These are phyloP conservation scores for Colletotrichum sp. DNA, from an alignment of 2,329 filamentous ascomycete genomes.

Conservation along the genomic window DNA sequence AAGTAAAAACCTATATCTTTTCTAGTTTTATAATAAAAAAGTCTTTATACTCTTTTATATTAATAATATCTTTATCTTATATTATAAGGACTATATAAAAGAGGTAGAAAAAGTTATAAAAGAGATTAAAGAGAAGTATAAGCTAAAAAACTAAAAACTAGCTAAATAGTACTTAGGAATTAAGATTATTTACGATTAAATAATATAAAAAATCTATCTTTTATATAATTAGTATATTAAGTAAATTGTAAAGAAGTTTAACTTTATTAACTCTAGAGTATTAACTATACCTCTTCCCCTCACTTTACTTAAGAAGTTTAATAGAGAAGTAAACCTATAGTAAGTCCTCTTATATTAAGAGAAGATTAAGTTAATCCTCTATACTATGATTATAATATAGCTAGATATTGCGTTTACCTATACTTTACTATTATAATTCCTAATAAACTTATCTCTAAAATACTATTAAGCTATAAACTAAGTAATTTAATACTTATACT, in stretches of 20 bases:
- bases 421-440: background rate
- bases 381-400: background rate
- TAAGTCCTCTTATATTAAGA: background rate
- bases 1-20: background rate
- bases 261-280: background rate
- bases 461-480: background rate
- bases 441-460: background rate
- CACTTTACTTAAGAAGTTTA: background rate
- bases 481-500: background rate
- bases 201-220: background rate
- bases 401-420: background rate
- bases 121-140: no score
- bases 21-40: background rate
- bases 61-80: no score
- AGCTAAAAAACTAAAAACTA: background rate
- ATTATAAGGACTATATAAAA: no score
- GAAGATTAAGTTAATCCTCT: background rate
- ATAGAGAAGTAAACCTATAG: no score
- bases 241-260: background rate
- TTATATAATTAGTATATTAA: background rate
- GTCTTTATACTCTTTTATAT: background rate
- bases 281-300: background rate
- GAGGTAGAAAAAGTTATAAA: no score
- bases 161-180: background rate
- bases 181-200: background rate